Conservation (phyloP, 805 yeast genomes). For the Kodamaea restingae region DNA sequence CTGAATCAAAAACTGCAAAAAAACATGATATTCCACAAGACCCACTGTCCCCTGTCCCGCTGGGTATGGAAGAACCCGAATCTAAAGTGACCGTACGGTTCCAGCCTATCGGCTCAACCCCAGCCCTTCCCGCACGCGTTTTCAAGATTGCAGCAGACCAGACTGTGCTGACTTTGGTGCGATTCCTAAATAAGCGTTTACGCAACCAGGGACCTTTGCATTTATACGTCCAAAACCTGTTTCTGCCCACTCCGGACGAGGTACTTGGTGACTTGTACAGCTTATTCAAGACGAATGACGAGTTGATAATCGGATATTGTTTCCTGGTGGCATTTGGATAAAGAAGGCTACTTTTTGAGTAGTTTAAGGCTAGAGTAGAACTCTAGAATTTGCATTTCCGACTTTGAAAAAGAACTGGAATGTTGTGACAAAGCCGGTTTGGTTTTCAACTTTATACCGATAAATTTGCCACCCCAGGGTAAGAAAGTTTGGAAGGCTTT, state of each 20-base stretch:
- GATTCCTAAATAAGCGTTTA: constrained; percentile 42
- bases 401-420: no score
- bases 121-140: constrained; percentile 45
- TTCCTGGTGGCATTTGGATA: constrained; percentile 38
- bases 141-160: constrained; percentile 48
- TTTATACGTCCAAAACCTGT: constrained; percentile 38
- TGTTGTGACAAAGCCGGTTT: no score
- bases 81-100: constrained; percentile 52
- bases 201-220: constrained; percentile 16
- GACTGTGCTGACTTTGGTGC: constrained; percentile 42
- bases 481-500: no score
- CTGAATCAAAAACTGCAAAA: no score
- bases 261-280: constrained; percentile 28
- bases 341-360: no score
- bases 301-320: constrained; percentile 38
- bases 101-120: constrained; percentile 58
- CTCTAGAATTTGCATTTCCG: no score
- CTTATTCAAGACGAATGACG: constrained; percentile 30
- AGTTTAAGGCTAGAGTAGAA: no score
- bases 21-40: not conserved
- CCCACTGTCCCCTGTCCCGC: not conserved
- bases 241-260: constrained; percentile 41
- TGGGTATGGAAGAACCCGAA: no score
- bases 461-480: no score
- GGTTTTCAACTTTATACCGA: no score